phyloP scores from a whole-genome alignment of 352 stramenopile genomes.

The Globisporangium perplexum region DNA sequence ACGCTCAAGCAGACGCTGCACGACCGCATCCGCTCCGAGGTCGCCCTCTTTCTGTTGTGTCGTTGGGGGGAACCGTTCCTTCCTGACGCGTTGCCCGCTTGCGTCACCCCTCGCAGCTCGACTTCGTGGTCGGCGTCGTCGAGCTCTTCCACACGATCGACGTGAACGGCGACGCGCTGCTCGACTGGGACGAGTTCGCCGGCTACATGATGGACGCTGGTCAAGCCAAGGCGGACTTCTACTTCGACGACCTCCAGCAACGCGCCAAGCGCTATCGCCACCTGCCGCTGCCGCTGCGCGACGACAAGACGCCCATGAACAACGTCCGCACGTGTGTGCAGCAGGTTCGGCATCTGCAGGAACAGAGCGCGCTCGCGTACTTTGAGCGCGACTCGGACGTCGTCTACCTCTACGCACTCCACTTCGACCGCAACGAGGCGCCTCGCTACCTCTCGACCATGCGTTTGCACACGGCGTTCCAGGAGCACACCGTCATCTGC shows the following conservation, averaged over 20 bases:
- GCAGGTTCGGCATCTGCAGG: constrained; percentile 38
- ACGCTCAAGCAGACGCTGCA: constrained; percentile 67
- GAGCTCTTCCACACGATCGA: constrained; percentile 90
- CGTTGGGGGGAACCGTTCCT: too few species aligned
- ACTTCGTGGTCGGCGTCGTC: constrained; percentile 81
- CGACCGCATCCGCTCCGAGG: constrained; percentile 52
- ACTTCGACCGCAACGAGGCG: constrained; percentile 57
- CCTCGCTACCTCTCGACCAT: constrained; percentile 60
- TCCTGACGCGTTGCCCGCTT: background rate
- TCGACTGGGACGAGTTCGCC: constrained; percentile 91
- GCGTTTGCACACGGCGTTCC: constrained; percentile 67
- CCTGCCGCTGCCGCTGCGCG: constrained; percentile 3
- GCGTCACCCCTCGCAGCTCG: constrained; percentile 20
- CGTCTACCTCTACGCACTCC: constrained; percentile 55
- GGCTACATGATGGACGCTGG: constrained; percentile 80
- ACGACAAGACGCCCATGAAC: constrained; percentile 28
- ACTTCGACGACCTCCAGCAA: constrained; percentile 24
- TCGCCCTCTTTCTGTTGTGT: constrained; percentile 1
- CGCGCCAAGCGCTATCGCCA: constrained; percentile 10
- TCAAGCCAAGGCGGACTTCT: constrained; percentile 49
- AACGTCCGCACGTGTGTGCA: constrained; percentile 40
- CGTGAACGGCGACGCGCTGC: constrained; percentile 78
- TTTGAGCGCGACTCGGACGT: constrained; percentile 65
- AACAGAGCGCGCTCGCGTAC: constrained; percentile 59
- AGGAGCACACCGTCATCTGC: constrained; percentile 54